Base-by-base conservation (phyloP, 352 stramenopile genomes). In the Phytophthora megakarya region DNA sequence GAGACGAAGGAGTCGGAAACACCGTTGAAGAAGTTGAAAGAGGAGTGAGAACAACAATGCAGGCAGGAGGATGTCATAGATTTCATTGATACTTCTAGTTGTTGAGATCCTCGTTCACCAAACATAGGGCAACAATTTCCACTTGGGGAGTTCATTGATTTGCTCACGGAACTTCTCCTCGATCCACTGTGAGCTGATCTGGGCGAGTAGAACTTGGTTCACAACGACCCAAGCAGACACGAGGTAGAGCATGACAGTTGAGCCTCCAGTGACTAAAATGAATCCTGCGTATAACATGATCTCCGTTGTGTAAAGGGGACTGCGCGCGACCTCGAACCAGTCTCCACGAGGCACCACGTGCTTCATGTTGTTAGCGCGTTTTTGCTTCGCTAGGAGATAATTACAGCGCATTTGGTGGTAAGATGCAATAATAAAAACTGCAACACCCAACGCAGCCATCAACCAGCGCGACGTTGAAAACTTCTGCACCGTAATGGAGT, bases 391-490 rank as follows among this genome's bases (percentile, higher is more conserved):
- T 30, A 93, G 57, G 3, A 86, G 42, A 2, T 49, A 64, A 70
- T 93, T 90, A 71, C 79, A 87, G 22, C 72, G 42, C 10, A 54
- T 77, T 70, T 93, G 84, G 56, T 90, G 81, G 64, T 86, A 84
- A 19, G 70, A 78, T 5, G 72, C 76, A n/a, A 84, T 63, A 0
- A 73, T 11, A 47, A 80, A 91, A 5, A 91, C 13, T 6, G 65
- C 25, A 9, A 78, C 0, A 3, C 81, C 81, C 0, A 69, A 25
- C 11, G 47, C 49, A 51, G 59, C 19, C 46, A 78, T 42, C 4
- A 49, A n/a, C 6, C 48, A 59, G 37, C 67, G 64, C 13, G 33
- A 19, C 1, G 38, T 55, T 13, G 76, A 67, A 18, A 72, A 25
- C 9, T 78, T 22, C 3, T 78, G 57, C 1, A 46, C 2, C 3